Evolutionary conservation across 257 asterid species (phyloP).

Genomic region (Petunia secreta): DNA sequence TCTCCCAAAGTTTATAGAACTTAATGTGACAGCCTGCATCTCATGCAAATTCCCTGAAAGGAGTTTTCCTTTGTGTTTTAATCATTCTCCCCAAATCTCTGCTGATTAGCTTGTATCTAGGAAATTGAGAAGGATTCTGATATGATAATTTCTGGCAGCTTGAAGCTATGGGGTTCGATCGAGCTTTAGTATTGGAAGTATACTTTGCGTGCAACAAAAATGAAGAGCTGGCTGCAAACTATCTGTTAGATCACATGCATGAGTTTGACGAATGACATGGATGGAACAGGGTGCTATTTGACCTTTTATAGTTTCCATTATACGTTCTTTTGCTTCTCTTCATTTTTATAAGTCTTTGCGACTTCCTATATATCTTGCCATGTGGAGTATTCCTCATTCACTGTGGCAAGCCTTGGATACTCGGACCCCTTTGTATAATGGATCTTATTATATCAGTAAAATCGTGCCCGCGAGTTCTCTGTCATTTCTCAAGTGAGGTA

Average conservation of each 20-base stretch:
- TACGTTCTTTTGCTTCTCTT: neutral
- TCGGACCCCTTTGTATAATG: slow-evolving; percentile 6
- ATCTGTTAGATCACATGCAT: slow-evolving; percentile 80
- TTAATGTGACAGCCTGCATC: too few relatives aligned
- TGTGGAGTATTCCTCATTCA: neutral
- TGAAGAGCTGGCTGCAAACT: slow-evolving; percentile 92
- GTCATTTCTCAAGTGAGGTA: neutral
- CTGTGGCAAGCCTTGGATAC: neutral
- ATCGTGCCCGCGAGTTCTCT: neutral
- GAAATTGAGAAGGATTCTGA: neutral
- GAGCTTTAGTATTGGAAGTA: slow-evolving; percentile 81
- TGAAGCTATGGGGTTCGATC: slow-evolving; percentile 89
- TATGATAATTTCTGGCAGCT: slow-evolving; percentile 59
- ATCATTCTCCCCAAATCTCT: too few relatives aligned
- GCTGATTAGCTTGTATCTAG: too few relatives aligned
- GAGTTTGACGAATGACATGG: slow-evolving; percentile 68
- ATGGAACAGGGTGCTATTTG: slow-evolving; percentile 14
- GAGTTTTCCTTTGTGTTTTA: too few relatives aligned
- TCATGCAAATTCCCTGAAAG: too few relatives aligned
- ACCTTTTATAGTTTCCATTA: slow-evolving; percentile 6
- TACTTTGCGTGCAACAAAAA: slow-evolving; percentile 93
- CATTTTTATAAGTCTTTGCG: neutral
- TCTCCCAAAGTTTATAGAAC: too few relatives aligned
- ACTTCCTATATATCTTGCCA: slow-evolving; percentile 15
- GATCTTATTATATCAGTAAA: slow-evolving; percentile 11